Conservation (phyloP, 2,329 filamentous ascomycete genomes). For the Taxawa tesnikishii region DNA sequence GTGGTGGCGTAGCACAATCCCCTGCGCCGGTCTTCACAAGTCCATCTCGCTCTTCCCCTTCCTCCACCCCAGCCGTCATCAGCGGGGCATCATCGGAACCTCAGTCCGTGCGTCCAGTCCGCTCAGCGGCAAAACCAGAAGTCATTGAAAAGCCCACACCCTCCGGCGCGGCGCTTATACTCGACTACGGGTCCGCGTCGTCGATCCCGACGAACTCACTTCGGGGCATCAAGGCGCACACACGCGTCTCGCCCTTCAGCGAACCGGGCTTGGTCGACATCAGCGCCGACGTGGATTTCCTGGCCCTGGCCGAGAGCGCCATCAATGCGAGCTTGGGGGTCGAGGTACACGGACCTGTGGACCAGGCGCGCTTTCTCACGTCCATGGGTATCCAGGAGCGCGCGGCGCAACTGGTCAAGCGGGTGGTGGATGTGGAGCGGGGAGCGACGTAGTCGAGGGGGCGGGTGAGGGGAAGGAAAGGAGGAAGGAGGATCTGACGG, state of each 20-base stretch:
- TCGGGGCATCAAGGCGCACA: slow-evolving; percentile 73
- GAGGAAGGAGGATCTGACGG: slow-evolving; percentile 27
- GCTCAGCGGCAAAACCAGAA: slow-evolving; percentile 14
- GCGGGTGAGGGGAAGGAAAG: slow-evolving; percentile 15
- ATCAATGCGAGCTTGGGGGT: slow-evolving; percentile 62
- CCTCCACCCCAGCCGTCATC: too few relatives aligned
- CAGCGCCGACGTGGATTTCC: slow-evolving; percentile 88
- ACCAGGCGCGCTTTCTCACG: slow-evolving; percentile 69
- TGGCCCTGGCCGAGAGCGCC: slow-evolving; percentile 71
- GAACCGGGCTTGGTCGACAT: slow-evolving; percentile 76
- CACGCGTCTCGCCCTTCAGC: slow-evolving; percentile 64
- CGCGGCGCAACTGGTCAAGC: slow-evolving; percentile 52
- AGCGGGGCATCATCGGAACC: too few relatives aligned
- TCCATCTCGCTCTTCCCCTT: slow-evolving; percentile 5
- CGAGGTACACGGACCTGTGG: slow-evolving; percentile 84
- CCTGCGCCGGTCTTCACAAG: slow-evolving; percentile 7
- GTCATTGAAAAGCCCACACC: slow-evolving; percentile 44
- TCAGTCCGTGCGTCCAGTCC: slow-evolving; percentile 4
- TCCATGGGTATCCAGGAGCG: slow-evolving; percentile 75
- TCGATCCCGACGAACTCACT: slow-evolving; percentile 80
- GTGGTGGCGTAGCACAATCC: slow-evolving; percentile 36
- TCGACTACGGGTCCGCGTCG: slow-evolving; percentile 79
- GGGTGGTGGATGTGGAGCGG: slow-evolving; percentile 20
- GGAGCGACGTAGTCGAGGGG: slow-evolving; percentile 8
- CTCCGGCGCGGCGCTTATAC: slow-evolving; percentile 79